Conservation (phyloP, 2,329 filamentous ascomycete species). For the Penicillium brevicompactum region DNA sequence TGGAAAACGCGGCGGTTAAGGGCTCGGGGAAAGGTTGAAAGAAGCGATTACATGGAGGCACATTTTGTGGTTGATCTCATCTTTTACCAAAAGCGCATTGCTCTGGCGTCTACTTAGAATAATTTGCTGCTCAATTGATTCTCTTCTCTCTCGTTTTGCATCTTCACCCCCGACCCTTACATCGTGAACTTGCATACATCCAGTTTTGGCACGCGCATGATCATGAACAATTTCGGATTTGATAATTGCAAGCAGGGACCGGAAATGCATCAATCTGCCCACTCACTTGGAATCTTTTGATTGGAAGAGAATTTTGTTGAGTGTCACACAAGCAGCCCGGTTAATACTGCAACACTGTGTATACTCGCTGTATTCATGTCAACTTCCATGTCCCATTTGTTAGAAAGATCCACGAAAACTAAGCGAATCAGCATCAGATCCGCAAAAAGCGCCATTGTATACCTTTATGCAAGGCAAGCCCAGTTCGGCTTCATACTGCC, state of each 20-base stretch:
- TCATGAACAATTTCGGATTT: neutral
- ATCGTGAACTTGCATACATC: no score
- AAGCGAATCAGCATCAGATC: neutral
- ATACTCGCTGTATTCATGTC: neutral
- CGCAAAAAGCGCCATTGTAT: conserved; percentile 6
- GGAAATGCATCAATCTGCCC: neutral
- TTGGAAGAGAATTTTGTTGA: conserved; percentile 7
- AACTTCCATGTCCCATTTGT: conserved; percentile 2
- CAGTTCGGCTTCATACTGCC: neutral
- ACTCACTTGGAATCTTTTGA: neutral
- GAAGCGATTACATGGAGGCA: conserved; percentile 3
- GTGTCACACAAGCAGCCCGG: conserved; percentile 21
- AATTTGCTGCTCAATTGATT: neutral
- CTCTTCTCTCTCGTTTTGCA: neutral
- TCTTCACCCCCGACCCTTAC: neutral
- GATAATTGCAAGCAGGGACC: neutral
- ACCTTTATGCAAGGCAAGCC: conserved; percentile 1
- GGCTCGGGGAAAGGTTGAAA: conserved; percentile 16
- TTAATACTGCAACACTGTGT: conserved; percentile 23
- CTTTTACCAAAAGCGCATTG: no score
- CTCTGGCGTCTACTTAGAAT: no score
- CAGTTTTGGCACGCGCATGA: no score
- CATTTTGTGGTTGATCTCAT: neutral
- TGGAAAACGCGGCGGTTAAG: conserved; percentile 36
- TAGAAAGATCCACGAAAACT: neutral